A percentile compares a stretch with the other conserved stretches of the same genome.
These are phyloP conservation scores for Peronospora farinosa DNA, from an alignment of 352 stramenopile genomes.

Conservation along the genomic window DNA sequence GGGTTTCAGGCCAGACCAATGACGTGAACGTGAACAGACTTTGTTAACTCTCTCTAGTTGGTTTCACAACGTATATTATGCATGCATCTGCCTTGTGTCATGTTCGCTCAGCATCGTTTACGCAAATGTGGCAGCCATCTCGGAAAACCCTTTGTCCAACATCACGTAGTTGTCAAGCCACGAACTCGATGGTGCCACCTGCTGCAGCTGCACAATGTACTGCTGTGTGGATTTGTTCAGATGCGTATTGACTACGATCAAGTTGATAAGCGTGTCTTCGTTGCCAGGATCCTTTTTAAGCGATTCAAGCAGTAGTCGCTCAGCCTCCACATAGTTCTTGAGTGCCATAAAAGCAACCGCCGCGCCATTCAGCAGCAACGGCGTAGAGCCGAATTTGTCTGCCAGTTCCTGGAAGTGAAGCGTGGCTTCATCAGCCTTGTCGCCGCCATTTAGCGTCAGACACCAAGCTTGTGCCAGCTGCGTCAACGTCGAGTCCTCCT, in stretches of 20 bases:
- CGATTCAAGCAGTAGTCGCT: slow-evolving; percentile 85
- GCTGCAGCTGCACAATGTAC: slow-evolving; percentile 76
- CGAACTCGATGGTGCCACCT: slow-evolving; percentile 59
- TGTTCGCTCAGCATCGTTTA: slow-evolving; percentile 20
- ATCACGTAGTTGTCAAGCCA: slow-evolving; percentile 68
- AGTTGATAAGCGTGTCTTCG: slow-evolving; percentile 92
- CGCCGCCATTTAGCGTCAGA: slow-evolving; percentile 71
- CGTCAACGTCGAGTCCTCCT: slow-evolving; percentile 95
- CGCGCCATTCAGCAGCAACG: slow-evolving; percentile 89
- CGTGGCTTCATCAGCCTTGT: slow-evolving; percentile 84
- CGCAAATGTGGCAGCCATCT: slow-evolving; percentile 62
- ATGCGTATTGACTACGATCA: slow-evolving; percentile 88
- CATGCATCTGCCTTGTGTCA: slow-evolving; percentile 9
- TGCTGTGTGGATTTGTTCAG: slow-evolving; percentile 80
- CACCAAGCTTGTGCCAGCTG: slow-evolving; percentile 91
- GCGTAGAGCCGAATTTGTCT: slow-evolving; percentile 91
- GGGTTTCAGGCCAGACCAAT: slow-evolving; percentile 6
- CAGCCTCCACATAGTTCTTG: slow-evolving; percentile 87
- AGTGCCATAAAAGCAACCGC: slow-evolving; percentile 89
- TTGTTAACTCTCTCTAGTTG: slow-evolving; percentile 15
- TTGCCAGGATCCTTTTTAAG: slow-evolving; percentile 78
- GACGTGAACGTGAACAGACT: slow-evolving; percentile 11
- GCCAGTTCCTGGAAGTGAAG: slow-evolving; percentile 91
- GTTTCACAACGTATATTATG: slow-evolving; percentile 19
- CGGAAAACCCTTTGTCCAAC: slow-evolving; percentile 61